phyloP scores from a whole-genome alignment of 1,284 basidiomycete species.

The Heterobasidion occidentale region DNA sequence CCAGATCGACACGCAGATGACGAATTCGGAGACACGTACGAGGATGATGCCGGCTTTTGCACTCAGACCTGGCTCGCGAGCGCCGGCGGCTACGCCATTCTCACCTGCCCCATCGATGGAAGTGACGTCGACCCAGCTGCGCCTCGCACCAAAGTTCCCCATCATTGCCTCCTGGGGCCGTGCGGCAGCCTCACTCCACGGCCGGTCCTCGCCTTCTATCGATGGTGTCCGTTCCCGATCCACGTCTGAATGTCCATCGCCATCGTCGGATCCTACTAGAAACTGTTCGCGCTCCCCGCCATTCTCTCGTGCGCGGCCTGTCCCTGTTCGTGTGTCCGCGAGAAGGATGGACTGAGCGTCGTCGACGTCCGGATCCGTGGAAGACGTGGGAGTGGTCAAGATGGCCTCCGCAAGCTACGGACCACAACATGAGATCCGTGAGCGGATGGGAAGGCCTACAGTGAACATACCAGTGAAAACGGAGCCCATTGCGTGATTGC shows the following conservation, averaged over 20 bases:
- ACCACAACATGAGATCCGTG: not conserved
- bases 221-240: slow-evolving; percentile 9
- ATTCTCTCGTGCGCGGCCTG: slow-evolving; percentile 12
- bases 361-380: slow-evolving; percentile 28
- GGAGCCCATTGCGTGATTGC: slow-evolving; percentile 78
- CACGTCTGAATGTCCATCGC: slow-evolving; percentile 22
- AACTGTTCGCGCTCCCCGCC: slow-evolving; percentile 6
- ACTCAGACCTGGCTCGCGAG: slow-evolving; percentile 16
- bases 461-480: slow-evolving; percentile 55
- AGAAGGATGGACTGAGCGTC: slow-evolving; percentile 45
- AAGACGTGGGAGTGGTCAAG: slow-evolving; percentile 30
- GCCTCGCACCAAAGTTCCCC: slow-evolving; percentile 36
- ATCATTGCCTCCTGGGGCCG: slow-evolving; percentile 22
- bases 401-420: slow-evolving; percentile 66
- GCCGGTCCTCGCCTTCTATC: not conserved
- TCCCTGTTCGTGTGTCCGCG: slow-evolving; percentile 25
- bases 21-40: slow-evolving; percentile 33
- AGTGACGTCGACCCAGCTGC: slow-evolving; percentile 28
- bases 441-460: not conserved
- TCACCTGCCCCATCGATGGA: slow-evolving; percentile 16
- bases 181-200: not conserved
- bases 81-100: slow-evolving; percentile 8
- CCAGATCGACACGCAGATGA: slow-evolving; percentile 4
- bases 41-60: slow-evolving; percentile 84
- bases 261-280: slow-evolving; percentile 20